phyloP scores from a whole-genome alignment of 192 early-diverging fungal genomes.

The Coemansia sp. region DNA sequence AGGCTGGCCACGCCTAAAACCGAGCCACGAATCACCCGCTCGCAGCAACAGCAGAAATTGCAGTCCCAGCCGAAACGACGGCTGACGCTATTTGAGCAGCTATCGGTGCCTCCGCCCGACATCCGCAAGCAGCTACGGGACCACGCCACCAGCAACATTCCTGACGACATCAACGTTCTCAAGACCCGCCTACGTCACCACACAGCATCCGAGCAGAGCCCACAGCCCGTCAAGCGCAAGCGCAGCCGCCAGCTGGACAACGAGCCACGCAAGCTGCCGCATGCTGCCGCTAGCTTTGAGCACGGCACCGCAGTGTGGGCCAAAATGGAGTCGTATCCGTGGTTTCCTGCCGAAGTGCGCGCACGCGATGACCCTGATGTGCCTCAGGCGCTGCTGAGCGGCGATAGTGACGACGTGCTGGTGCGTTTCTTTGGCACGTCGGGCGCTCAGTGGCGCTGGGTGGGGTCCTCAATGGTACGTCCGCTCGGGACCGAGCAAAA shows the following conservation, averaged over 20 bases:
- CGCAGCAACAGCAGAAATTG: slow-evolving; percentile 2
- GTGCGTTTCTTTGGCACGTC: slow-evolving; percentile 36
- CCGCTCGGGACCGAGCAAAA: slow-evolving; percentile 20
- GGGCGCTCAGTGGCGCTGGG: slow-evolving; percentile 33
- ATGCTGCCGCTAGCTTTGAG: neutral
- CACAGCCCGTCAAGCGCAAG: too few relatives aligned
- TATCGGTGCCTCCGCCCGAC: slow-evolving; percentile 45
- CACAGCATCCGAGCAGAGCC: too few relatives aligned
- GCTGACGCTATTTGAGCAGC: slow-evolving; percentile 41
- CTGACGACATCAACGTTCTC: slow-evolving; percentile 31
- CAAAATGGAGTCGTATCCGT: slow-evolving; percentile 40
- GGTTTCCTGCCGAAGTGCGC: slow-evolving; percentile 48
- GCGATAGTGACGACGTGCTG: slow-evolving; percentile 9
- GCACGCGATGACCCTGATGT: slow-evolving; percentile 12
- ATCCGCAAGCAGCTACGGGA: slow-evolving; percentile 12
- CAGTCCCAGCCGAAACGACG: slow-evolving; percentile 10
- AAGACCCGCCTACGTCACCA: slow-evolving; percentile 16
- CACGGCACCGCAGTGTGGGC: slow-evolving; percentile 49
- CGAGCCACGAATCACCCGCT: neutral
- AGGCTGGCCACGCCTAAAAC: slow-evolving; percentile 1
- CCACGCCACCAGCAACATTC: slow-evolving; percentile 12
- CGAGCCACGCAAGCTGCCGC: neutral
- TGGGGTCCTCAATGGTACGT: slow-evolving; percentile 17
- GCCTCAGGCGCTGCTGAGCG: slow-evolving; percentile 6
- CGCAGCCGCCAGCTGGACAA: neutral